A percentile compares a stretch with the other conserved stretches of the same genome.
These are phyloP conservation scores for Beta macrorhiza DNA, from an alignment of 179 eudicot species.

Conservation along the genomic window DNA sequence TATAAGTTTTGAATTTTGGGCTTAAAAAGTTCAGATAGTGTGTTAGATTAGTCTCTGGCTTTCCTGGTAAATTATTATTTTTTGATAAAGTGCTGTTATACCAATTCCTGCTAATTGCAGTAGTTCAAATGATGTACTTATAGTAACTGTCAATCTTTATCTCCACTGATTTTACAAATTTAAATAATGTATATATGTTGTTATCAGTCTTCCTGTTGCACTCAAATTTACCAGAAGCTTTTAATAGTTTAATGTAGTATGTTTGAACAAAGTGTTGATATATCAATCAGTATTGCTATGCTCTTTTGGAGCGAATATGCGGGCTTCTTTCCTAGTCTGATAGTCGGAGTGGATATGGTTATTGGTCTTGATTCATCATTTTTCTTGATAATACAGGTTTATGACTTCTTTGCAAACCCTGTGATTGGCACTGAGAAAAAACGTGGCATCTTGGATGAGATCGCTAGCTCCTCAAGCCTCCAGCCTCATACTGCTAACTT, in stretches of 20 bases:
- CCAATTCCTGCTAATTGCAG: neutral
- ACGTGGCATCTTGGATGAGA: constrained; percentile 52
- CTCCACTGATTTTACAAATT: neutral
- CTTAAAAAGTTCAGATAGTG: no score
- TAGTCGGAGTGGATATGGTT: neutral
- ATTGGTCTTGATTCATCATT: neutral
- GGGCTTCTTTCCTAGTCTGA: neutral
- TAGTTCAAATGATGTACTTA: no score
- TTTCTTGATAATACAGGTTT: constrained; percentile 21
- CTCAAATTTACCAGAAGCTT: neutral
- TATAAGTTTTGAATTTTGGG: no score
- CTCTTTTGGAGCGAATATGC: neutral
- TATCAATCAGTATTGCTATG: neutral
- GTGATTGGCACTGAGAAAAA: constrained; percentile 48
- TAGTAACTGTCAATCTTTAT: no score
- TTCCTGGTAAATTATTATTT: neutral
- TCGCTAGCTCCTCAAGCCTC: constrained; percentile 38
- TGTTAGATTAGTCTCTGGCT: neutral
- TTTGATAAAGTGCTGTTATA: neutral
- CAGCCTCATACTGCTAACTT: constrained; percentile 73
- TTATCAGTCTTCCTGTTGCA: neutral
- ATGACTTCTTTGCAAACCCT: constrained; percentile 58
- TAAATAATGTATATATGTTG: neutral
- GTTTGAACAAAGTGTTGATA: neutral
- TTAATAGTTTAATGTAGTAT: neutral